These are phyloP conservation scores for Neurospora sp. DNA, from an alignment of 495 filamentous ascomycete species.

Conservation along the genomic window DNA sequence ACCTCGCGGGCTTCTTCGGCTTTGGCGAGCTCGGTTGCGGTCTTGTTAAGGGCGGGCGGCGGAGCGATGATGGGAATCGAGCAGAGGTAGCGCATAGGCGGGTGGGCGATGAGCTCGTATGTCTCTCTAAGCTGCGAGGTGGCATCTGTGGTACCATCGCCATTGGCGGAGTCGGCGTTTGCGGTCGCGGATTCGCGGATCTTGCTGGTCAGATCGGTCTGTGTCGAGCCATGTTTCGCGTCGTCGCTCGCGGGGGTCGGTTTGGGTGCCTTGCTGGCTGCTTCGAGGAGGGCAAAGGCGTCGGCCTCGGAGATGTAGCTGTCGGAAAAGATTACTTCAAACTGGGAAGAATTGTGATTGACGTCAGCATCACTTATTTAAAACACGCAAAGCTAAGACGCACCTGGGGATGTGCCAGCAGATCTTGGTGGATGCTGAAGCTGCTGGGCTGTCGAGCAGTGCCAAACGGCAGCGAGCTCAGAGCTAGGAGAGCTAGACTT, in stretches of 20 bases:
- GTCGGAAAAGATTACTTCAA: conserved; percentile 70
- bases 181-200: conserved; percentile 20
- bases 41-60: conserved; percentile 44
- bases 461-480: conserved; percentile 24
- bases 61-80: conserved; percentile 63
- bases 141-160: conserved; percentile 9
- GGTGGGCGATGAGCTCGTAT: conserved; percentile 65
- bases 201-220: conserved; percentile 27
- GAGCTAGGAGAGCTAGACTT: conserved; percentile 29
- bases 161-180: conserved; percentile 7
- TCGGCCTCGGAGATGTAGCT: conserved; percentile 62
- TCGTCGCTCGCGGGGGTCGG: conserved; percentile 2
- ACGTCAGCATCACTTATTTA: neutral
- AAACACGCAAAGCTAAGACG: conserved; percentile 6
- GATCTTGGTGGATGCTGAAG: conserved; percentile 71
- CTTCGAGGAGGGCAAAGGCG: conserved; percentile 49
- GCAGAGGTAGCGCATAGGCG: conserved; percentile 69
- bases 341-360: conserved; percentile 37
- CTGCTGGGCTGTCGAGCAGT: conserved; percentile 32
- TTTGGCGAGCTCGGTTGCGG: conserved; percentile 50
- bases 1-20: conserved; percentile 79
- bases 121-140: conserved; percentile 29
- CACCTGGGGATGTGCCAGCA: conserved; percentile 89
- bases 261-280: neutral
- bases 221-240: conserved; percentile 20